Conservation (phyloP, 2,329 filamentous ascomycete species). For the Pestalotiopsis sp. region DNA sequence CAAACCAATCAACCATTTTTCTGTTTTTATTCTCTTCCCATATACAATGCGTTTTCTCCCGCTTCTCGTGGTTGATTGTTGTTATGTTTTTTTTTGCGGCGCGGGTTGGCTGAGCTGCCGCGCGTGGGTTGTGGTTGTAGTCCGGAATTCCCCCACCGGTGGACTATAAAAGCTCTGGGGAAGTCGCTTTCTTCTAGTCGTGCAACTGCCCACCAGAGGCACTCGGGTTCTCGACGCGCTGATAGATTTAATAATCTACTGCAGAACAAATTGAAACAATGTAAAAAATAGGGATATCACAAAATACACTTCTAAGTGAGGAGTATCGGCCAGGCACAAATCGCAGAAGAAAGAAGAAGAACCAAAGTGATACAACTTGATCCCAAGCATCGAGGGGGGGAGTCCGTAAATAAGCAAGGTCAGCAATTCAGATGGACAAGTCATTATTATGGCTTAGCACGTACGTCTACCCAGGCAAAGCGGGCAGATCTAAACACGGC, state of each 20-base stretch:
- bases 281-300: not conserved
- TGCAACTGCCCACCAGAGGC: not conserved
- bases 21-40: not conserved
- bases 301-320: not conserved
- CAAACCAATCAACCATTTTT: not conserved
- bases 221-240: not conserved
- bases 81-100: not conserved
- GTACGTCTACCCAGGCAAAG: not conserved
- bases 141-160: conserved; percentile 3
- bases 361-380: not conserved
- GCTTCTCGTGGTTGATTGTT: not conserved
- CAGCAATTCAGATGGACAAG: not conserved
- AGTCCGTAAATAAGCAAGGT: not conserved
- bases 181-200: not conserved
- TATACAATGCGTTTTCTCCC: not conserved
- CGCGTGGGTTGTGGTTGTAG: not conserved
- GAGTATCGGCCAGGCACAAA: not conserved
- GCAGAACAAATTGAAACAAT: not conserved
- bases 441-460: not conserved
- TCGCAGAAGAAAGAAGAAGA: not conserved
- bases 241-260: not conserved
- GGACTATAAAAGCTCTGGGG: not conserved
- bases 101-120: not conserved
- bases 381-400: not conserved
- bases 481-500: not conserved